Evolutionary conservation across 495 filamentous ascomycete genomes (phyloP).

Genomic region (Xylaria flabelliformis): DNA sequence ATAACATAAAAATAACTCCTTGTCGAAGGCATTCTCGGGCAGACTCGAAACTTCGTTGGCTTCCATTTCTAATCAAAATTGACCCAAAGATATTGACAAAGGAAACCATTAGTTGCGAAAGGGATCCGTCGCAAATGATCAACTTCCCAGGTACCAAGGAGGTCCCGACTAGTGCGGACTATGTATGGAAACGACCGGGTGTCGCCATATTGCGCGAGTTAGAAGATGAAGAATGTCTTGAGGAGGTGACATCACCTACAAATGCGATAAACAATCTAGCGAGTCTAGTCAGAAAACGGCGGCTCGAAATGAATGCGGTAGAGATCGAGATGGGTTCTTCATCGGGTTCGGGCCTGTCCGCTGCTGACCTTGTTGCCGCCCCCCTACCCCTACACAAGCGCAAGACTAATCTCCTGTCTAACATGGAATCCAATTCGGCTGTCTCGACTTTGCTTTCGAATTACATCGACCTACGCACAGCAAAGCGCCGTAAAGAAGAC

Average conservation of each 20-base stretch:
- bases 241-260: slow-evolving; percentile 43
- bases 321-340: not conserved
- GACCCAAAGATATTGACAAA: slow-evolving; percentile 36
- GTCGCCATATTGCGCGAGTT: slow-evolving; percentile 57
- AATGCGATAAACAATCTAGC: slow-evolving; percentile 22
- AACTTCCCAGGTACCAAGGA: slow-evolving; percentile 27
- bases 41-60: slow-evolving; percentile 56
- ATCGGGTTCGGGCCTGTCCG: slow-evolving; percentile 14
- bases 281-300: slow-evolving; percentile 34
- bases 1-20: slow-evolving; percentile 37
- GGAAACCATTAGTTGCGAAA: slow-evolving; percentile 44
- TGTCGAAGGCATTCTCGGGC: slow-evolving; percentile 52
- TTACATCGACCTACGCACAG: slow-evolving; percentile 35
- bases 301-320: slow-evolving; percentile 14
- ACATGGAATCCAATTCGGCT: slow-evolving; percentile 29
- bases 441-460: slow-evolving; percentile 37
- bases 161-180: slow-evolving; percentile 48
- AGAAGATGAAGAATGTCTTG: slow-evolving; percentile 55
- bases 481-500: slow-evolving; percentile 35
- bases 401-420: slow-evolving; percentile 29
- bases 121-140: slow-evolving; percentile 36
- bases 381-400: not conserved
- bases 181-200: slow-evolving; percentile 59
- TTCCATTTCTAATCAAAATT: slow-evolving; percentile 49
- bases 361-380: slow-evolving; percentile 21